These are phyloP conservation scores for Colletotrichum sp. DNA, from an alignment of 2,329 filamentous ascomycete genomes.

Conservation along the genomic window DNA sequence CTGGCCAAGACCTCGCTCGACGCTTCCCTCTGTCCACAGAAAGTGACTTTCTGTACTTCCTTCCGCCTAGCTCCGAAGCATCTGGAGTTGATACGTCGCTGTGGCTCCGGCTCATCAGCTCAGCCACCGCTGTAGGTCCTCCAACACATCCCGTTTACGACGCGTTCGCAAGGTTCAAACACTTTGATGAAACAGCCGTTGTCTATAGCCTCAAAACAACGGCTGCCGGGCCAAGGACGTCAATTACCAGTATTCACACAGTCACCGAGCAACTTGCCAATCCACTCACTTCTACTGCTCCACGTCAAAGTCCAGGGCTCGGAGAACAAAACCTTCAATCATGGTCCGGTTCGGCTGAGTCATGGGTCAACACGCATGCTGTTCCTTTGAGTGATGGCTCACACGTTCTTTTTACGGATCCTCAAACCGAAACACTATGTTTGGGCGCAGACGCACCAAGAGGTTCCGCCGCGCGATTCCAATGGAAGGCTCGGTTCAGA, in stretches of 20 bases:
- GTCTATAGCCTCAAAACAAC: conserved; percentile 25
- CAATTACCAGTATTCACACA: conserved; percentile 1
- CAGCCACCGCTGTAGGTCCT: conserved; percentile 47
- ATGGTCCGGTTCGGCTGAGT: not conserved
- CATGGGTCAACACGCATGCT: conserved; percentile 34
- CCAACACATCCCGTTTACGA: conserved; percentile 24
- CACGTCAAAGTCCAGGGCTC: not conserved
- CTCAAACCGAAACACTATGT: conserved; percentile 58
- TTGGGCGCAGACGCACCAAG: conserved; percentile 67
- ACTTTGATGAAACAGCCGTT: not conserved
- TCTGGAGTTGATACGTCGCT: conserved; percentile 53
- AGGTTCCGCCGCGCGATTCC: conserved; percentile 53
- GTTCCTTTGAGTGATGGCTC: conserved; percentile 69
- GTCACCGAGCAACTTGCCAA: not conserved
- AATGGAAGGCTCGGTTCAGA: conserved; percentile 63
- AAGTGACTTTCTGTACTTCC: conserved; percentile 64
- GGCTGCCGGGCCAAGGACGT: not conserved
- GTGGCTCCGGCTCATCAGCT: conserved; percentile 68
- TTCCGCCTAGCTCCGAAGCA: conserved; percentile 49
- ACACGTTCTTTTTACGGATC: conserved; percentile 70
- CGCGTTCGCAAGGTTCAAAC: not conserved
- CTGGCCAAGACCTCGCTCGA: conserved; percentile 53
- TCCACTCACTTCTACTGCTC: not conserved
- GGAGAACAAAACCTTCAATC: not conserved
- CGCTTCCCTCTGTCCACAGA: conserved; percentile 61